phyloP scores from a whole-genome alignment of 2,329 filamentous ascomycete species.

The Fusarium musae region DNA sequence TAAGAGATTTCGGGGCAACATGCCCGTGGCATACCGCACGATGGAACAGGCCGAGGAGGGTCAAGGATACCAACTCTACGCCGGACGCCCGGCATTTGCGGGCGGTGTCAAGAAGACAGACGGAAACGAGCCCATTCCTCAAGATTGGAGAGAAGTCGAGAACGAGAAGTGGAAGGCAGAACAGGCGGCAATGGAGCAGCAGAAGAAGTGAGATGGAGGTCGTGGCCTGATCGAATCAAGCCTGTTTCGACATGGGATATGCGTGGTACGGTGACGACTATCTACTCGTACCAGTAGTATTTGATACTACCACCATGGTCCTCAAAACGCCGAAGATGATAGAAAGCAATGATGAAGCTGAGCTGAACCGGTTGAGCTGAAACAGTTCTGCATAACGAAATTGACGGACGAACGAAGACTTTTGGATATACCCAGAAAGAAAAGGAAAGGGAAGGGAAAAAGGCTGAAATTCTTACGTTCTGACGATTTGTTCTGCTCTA shows the following conservation, averaged over 20 bases:
- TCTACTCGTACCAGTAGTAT: neutral
- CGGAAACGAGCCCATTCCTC: conserved; percentile 71
- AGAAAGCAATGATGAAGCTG: neutral
- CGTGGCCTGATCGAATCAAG: neutral
- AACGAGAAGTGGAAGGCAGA: conserved; percentile 66
- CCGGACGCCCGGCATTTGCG: conserved; percentile 76
- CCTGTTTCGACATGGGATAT: neutral
- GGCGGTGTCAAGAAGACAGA: conserved; percentile 72
- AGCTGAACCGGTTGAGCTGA: neutral
- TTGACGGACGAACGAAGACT: neutral
- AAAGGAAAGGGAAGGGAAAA: too few species aligned
- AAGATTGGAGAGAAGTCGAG: conserved; percentile 73
- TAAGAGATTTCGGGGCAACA: conserved; percentile 95
- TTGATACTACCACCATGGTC: neutral
- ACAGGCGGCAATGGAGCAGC: conserved; percentile 45
- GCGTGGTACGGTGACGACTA: neutral
- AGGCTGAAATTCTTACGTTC: neutral
- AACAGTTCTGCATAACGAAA: neutral
- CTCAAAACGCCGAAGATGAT: neutral
- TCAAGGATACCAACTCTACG: conserved; percentile 79
- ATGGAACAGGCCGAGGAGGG: conserved; percentile 67
- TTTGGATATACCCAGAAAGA: neutral
- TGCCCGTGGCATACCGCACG: conserved; percentile 76
- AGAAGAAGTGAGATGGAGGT: conserved; percentile 37
- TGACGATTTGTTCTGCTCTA: neutral